Base-by-base conservation (phyloP, 225 moss, liverwort and hornwort genomes). In the Pseudisothecium myosuroides region DNA sequence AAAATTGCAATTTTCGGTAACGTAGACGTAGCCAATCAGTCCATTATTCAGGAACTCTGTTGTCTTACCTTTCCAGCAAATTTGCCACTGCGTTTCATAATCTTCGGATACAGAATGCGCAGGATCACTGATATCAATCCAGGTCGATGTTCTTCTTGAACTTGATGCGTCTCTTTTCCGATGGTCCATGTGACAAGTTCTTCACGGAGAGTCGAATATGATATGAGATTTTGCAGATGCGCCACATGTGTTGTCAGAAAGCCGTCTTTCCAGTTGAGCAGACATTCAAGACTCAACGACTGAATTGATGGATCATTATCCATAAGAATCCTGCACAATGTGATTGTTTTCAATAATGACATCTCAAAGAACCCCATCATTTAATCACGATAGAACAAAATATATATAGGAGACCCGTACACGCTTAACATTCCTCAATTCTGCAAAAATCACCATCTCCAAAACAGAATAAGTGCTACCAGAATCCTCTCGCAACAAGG, bases 141-240 rank as follows among this genome's bases (percentile, higher is more conserved):
- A 83, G 93, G 88, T 78, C 99, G 92, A 72, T 97, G 95, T 47
- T 99, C 97, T 49, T 94, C 94, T 86, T 95, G 95, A 87, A 97
- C 92, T 92, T 95, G 94, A 88, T 95, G 92, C 87, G 94, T 92
- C 88, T 95, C 96, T 91, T 91, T 96, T 87, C 94, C 94, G 50
- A 99, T 86, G 90, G 94, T 92, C 99, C 99, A 99, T 34, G 97
- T 97, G n/a, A 94, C 94, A 89, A 99, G 92, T 88, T 99, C 97
- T 72, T 99, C 99, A 84, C 99, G 95, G 39, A 97, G 91, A 78
- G 94, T 89, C 86, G 94, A 93, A 83, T 91, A 95, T 37, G 99
- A 97, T 83, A 99, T 96, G 36, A 99, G 96, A 85, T 97, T 99
- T 91, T 94, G 91, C 68, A 99, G 91, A 89, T 97, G 99, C 85